Base-by-base conservation (phyloP, 768 basidiomycete species). In the Neoboletus brunneissimus region DNA sequence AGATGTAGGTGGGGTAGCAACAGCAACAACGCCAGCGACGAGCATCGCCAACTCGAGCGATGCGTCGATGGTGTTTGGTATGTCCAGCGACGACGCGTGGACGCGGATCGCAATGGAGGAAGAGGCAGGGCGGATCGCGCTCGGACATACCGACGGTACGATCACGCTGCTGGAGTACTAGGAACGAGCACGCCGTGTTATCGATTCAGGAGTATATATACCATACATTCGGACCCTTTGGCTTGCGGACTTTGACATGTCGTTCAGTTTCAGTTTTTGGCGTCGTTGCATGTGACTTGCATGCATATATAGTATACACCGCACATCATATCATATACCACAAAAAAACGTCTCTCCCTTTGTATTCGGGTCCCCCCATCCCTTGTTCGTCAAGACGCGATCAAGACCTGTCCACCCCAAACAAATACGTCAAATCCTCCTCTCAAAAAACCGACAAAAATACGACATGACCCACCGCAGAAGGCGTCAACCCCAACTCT, bases 401-500 rank as follows among this genome's bases (percentile, higher is more conserved):
- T 81, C 59, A 85, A 76, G 16, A 84, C 82, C 84, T 85, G 25
- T 5, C 35, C 44, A 38, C 27, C 25, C 15, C 5, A 11, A 13
- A 3, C 18, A 32, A 32, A 13, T 12, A 3, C 45, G 40, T 65
- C 53, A 64, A 41, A 22, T 8, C 13, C 0, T 42, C 41, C 9
- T 46, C 5, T 29, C 9, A 27, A 4, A 4, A 3, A 10, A 10
- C 22, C n/a, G 4, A 34, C 12, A 9, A 27, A 15, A 29, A 4
- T 4, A 22, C 20, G 2, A 40, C 37, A 45, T 12, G 43, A 37
- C 58, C 0, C 18, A 47, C 94, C 50, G 94, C 94, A 52, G 92
- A 94, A 1, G 94, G 94, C 20, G 93, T 94, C 58, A 98, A 75
- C 5, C 92, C 94, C 29, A 96, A 81, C 54, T 93, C 90, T 56